phyloP scores from a whole-genome alignment of 2,329 filamentous ascomycete genomes.

The Hymenoscyphus albidus region DNA sequence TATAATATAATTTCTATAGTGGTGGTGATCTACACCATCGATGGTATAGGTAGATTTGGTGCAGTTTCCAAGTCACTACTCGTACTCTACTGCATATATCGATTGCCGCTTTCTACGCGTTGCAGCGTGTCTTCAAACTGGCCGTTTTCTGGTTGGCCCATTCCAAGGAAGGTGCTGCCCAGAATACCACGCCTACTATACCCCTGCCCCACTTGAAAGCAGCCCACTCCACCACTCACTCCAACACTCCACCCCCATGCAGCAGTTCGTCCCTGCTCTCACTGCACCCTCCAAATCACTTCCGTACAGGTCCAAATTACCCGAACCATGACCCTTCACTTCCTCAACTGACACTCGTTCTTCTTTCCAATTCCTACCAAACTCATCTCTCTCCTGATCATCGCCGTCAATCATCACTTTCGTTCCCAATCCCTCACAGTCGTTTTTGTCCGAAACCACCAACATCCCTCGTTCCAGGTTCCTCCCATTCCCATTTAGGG shows the following conservation, averaged over 20 bases:
- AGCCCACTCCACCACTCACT: not conserved
- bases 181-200: not conserved
- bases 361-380: not conserved
- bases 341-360: not conserved
- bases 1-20: no score
- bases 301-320: not conserved
- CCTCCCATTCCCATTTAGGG: not conserved
- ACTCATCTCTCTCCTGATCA: not conserved
- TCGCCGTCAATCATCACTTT: slow-evolving; percentile 4
- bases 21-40: no score
- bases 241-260: not conserved
- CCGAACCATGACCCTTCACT: not conserved
- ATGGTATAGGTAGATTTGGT: no score
- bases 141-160: not conserved
- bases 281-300: not conserved
- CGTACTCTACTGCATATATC: not conserved
- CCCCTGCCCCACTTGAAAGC: not conserved
- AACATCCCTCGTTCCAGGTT: not conserved
- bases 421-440: not conserved
- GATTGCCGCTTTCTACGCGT: not conserved
- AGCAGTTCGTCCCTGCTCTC: not conserved
- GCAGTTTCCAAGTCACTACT: not conserved
- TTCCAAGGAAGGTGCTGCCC: not conserved
- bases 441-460: not conserved
- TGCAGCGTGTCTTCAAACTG: not conserved